phyloP scores from a whole-genome alignment of 805 yeast genomes.

The Schwanniomyces polymorphus region DNA sequence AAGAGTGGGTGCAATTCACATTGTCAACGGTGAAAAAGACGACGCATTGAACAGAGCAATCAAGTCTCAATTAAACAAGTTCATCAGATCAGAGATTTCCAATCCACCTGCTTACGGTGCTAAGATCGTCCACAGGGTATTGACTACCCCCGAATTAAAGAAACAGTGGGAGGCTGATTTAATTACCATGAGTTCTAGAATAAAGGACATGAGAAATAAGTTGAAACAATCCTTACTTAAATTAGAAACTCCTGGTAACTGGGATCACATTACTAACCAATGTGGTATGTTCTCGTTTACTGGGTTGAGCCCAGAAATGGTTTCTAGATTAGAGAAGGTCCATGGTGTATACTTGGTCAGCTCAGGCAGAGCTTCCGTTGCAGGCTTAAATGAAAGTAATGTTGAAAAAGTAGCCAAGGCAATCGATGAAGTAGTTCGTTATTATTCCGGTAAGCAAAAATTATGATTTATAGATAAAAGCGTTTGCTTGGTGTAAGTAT shows the following conservation, averaged over 20 bases:
- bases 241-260: slow-evolving; percentile 75
- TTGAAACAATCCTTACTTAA: slow-evolving; percentile 59
- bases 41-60: slow-evolving; percentile 54
- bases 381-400: slow-evolving; percentile 83
- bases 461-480: slow-evolving; percentile 9
- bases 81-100: slow-evolving; percentile 83
- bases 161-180: slow-evolving; percentile 84
- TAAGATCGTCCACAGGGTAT: slow-evolving; percentile 76
- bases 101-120: slow-evolving; percentile 97
- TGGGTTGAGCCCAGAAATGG: slow-evolving; percentile 78
- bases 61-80: slow-evolving; percentile 69
- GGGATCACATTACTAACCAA: slow-evolving; percentile 90
- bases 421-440: slow-evolving; percentile 72
- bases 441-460: slow-evolving; percentile 20
- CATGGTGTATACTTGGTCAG: slow-evolving; percentile 81
- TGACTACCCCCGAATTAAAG: slow-evolving; percentile 65
- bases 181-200: slow-evolving; percentile 83
- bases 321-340: slow-evolving; percentile 66
- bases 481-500: neutral
- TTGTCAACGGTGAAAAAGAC: slow-evolving; percentile 51
- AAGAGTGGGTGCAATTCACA: slow-evolving; percentile 91
- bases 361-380: slow-evolving; percentile 90
- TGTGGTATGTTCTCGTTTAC: slow-evolving; percentile 98
- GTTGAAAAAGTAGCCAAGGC: slow-evolving; percentile 77
- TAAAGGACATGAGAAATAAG: slow-evolving; percentile 71